These are phyloP conservation scores for Globisporangium barbulae DNA, from an alignment of 352 stramenopile genomes.

Conservation along the genomic window DNA sequence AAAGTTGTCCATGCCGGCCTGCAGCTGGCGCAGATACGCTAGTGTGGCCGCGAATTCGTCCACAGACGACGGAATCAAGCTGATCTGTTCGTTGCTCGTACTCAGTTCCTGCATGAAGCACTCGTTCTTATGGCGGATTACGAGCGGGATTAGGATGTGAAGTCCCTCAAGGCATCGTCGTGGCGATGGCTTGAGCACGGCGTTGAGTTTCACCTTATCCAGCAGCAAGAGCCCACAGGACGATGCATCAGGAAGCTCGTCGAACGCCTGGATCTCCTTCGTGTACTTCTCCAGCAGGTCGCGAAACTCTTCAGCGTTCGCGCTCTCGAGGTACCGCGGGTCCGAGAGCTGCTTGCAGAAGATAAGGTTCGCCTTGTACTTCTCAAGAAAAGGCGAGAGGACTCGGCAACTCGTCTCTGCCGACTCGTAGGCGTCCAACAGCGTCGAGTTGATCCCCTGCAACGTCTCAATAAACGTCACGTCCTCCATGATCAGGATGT, in stretches of 20 bases:
- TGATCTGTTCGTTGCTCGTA: conserved; percentile 59
- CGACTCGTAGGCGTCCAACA: conserved; percentile 49
- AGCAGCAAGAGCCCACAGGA: conserved; percentile 55
- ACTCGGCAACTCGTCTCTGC: conserved; percentile 48
- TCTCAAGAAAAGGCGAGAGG: conserved; percentile 72
- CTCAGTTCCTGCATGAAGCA: conserved; percentile 54
- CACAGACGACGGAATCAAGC: conserved; percentile 62
- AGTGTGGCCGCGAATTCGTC: conserved; percentile 69
- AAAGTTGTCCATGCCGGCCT: conserved; percentile 37
- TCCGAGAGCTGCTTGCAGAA: conserved; percentile 51
- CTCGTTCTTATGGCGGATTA: conserved; percentile 61
- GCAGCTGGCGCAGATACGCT: conserved; percentile 50
- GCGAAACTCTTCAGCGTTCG: conserved; percentile 58
- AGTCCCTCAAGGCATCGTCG: conserved; percentile 55
- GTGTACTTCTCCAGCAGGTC: conserved; percentile 65
- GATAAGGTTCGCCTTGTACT: conserved; percentile 66
- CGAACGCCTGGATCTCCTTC: conserved; percentile 46
- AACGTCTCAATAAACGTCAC: conserved; percentile 51
- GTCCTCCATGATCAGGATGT: conserved; percentile 83
- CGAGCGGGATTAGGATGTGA: conserved; percentile 50
- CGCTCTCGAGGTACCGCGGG: conserved; percentile 15
- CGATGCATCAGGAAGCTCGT: conserved; percentile 40
- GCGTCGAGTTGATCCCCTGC: conserved; percentile 42
- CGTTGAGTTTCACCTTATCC: conserved; percentile 57
- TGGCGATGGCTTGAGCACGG: conserved; percentile 60